These are phyloP conservation scores for Naganishia kalamii DNA, from an alignment of 768 basidiomycete genomes.

Conservation along the genomic window DNA sequence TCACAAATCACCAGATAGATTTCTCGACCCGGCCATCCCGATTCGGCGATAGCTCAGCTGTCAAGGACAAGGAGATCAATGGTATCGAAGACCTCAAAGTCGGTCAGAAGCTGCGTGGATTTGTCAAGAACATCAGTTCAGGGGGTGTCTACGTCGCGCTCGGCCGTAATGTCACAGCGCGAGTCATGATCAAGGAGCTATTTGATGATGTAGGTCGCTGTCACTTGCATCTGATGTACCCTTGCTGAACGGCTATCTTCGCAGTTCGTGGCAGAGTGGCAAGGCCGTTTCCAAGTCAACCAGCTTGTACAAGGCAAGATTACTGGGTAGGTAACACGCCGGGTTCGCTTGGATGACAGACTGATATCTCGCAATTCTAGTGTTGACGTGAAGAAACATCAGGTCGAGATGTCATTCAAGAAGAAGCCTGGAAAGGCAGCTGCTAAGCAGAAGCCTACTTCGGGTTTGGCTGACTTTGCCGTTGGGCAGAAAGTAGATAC, in stretches of 20 bases:
- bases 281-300: conserved; percentile 65
- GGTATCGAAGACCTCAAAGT: conserved; percentile 58
- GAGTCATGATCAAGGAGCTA: conserved; percentile 86
- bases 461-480: conserved; percentile 54
- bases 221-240: conserved; percentile 43
- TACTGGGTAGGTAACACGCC: conserved; percentile 29
- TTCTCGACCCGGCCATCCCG: conserved; percentile 75
- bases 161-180: conserved; percentile 74
- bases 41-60: conserved; percentile 48
- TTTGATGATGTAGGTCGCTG: conserved; percentile 62
- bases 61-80: conserved; percentile 67
- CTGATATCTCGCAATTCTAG: conserved; percentile 48
- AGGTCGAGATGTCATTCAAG: conserved; percentile 86
- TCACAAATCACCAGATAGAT: conserved; percentile 60
- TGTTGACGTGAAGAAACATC: conserved; percentile 62
- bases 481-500: conserved; percentile 77
- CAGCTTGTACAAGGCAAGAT: conserved; percentile 84
- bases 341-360: not conserved
- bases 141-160: conserved; percentile 84
- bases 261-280: conserved; percentile 95
- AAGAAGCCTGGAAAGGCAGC: conserved; percentile 37
- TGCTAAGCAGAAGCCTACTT: conserved; percentile 31
- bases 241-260: conserved; percentile 17
- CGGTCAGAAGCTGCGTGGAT: conserved; percentile 74
- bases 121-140: conserved; percentile 74